Base-by-base conservation (phyloP, 225 moss, liverwort and hornwort genomes). In the Marchantia polymorpha region DNA sequence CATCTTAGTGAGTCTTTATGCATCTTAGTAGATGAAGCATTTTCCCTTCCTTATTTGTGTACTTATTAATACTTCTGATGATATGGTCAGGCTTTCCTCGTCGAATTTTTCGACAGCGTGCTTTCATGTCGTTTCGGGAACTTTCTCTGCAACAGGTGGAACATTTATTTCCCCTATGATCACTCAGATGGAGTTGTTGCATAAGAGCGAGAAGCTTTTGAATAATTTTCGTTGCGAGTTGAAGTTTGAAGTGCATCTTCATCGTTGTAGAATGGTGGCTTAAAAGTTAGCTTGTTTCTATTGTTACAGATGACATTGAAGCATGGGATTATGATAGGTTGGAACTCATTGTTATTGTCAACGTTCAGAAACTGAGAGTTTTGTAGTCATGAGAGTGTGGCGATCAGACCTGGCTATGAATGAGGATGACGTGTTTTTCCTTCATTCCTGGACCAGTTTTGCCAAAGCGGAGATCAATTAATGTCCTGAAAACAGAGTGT, bases 121-220 rank as follows among this genome's bases (percentile, higher is more conserved):
- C 85, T 99, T 49, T 99, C 99, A 56, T 92, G 93, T 77, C 93
- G 90, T 46, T 99, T 99, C 87, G 99, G 95, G 27, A 99, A 91
- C 58, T 99, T 94, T 79, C 88, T 99, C 30, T 99, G 99, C 86
- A 99, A 95, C 81, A 93, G 95, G 99, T 99, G 88, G 53, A 39
- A 77, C 75, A 20, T 22, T 22, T 1, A 15, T 10, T 39, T 9
- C 27, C 7, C 25, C 19, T 58, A 3, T 59, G 9, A 27, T 69
- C 9, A 48, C 46, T 47, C 19, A 19, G 69, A 10, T 46, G 26
- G 13, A 2, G 8, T 39, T 39, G 39, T 39, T 39, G 39, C 39
- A 39, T 39, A 39, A 39, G 39, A 39, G 39, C 5, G 39, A 39
- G 39, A 5, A 39, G 39, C 39, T 39, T 39, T 39, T 39, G 39